Evolutionary conservation across 805 yeast genomes (phyloP), one percentile per base, ranked within the genome.

Genomic region (Schizosaccharomyces octosporus): DNA sequence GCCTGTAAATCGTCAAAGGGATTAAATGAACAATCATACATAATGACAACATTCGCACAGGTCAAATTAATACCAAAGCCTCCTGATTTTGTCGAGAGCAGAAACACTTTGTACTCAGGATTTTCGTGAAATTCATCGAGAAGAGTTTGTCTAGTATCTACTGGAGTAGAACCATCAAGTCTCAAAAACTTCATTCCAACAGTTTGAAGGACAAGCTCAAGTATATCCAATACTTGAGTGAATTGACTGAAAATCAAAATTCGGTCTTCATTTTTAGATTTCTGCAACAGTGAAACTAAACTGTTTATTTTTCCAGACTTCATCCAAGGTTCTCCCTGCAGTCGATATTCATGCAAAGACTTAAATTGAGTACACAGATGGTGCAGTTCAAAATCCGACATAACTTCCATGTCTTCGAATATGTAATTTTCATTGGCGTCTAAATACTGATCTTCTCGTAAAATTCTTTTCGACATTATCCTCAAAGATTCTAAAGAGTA

Each of bases 1-100:
- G 99, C 99, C 73, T 93, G 99, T 69, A 85, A 85, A 69, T 93
- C 99, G 70, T 93, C 98, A 71, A 93, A 98, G 0, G 99, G 99
- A 69, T 93, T 93, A 74, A 93, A 93, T 60, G 94, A 83, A 70
- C 88, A 90, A 70, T 93, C 99, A 69, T 83, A 89, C 41, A 93
- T 85, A 61, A 93, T 77, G 1, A 93, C 98, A 64, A 83, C 81
- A 69, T 87, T 90, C 6, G 99, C 97, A 69, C 95, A 93, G 1
- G 95, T 93, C 67, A 93, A 77, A 69, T 93, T 93, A 72, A 93
- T 93, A 63, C 99, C 99, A 72, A 93, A 93, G 0, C 99, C 99
- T 69, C 99, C 99, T 0, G 98, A 97, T 69, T 87, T 87, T 3
- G 99, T 93, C 11, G 96, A 87, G 55, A 93, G 74, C 60, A 93